These are phyloP conservation scores for Cymbopogon citratus DNA, from an alignment of 176 grass and related monocot species.

Conservation along the genomic window DNA sequence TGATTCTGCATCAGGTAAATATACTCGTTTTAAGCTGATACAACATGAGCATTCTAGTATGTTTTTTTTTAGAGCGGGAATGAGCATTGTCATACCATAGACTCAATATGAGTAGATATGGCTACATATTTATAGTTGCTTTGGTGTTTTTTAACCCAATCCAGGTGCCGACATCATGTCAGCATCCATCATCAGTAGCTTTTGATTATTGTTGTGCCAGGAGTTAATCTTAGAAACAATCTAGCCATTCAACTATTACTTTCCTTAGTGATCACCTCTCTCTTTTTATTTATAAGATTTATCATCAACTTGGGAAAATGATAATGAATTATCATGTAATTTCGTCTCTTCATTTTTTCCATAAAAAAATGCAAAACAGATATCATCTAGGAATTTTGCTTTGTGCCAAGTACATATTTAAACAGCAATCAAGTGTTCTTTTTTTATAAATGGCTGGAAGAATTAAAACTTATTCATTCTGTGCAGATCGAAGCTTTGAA, in stretches of 20 bases:
- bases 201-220: not conserved
- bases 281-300: not conserved
- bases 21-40: not conserved
- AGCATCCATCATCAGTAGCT: not conserved
- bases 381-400: not conserved
- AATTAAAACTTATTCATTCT: not conserved
- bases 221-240: not conserved
- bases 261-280: not conserved
- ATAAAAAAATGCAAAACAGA: not conserved
- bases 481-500: slow-evolving; percentile 85
- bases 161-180: not conserved
- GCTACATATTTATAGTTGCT: not conserved
- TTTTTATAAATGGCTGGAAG: not conserved
- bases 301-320: not conserved
- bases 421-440: not conserved
- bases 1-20: slow-evolving; percentile 94
- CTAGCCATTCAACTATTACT: not conserved
- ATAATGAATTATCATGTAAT: not conserved
- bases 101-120: not conserved
- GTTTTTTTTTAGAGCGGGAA: not conserved
- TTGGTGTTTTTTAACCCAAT: not conserved
- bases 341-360: not conserved
- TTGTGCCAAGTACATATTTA: not conserved
- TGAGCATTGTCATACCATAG: not conserved
- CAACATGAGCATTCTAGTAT: not conserved